phyloP scores from a whole-genome alignment of 495 filamentous ascomycete species.

The Talaromyces adpressus region DNA sequence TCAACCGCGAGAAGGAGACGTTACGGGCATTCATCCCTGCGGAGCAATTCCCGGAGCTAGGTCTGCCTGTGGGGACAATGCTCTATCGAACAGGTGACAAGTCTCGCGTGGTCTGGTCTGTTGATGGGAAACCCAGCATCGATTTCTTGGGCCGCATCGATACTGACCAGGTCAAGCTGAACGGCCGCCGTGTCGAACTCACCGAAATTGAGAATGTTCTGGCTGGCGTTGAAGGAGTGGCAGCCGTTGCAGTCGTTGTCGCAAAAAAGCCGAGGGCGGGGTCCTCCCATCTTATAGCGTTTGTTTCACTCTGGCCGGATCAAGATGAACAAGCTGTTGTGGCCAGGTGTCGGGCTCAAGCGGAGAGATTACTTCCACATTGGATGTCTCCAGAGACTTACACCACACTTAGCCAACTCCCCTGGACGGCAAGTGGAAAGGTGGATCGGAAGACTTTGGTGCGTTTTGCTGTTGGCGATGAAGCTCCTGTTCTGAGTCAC shows the following conservation, averaged over 20 bases:
- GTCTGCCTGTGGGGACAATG: neutral
- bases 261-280: neutral
- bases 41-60: neutral
- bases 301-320: neutral
- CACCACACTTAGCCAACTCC: neutral
- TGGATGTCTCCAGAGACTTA: neutral
- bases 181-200: conserved; percentile 44
- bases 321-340: neutral
- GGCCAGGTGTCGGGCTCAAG: neutral
- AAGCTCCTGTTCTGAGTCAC: neutral
- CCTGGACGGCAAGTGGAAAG: neutral
- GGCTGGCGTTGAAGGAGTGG: conserved; percentile 1
- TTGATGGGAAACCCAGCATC: conserved; percentile 14
- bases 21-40: conserved; percentile 22
- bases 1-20: conserved; percentile 22
- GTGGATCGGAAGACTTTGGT: conserved; percentile 3
- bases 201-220: conserved; percentile 30
- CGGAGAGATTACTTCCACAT: neutral
- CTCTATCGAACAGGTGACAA: conserved; percentile 38
- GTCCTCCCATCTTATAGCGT: neutral
- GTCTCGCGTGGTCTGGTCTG: conserved; percentile 16
- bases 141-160: conserved; percentile 31
- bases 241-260: neutral
- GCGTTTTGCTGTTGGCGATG: neutral
- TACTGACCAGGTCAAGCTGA: conserved; percentile 44